Evolutionary conservation across 176 grass and related monocot species (phyloP).

Genomic region (Triticum timopheevii): DNA sequence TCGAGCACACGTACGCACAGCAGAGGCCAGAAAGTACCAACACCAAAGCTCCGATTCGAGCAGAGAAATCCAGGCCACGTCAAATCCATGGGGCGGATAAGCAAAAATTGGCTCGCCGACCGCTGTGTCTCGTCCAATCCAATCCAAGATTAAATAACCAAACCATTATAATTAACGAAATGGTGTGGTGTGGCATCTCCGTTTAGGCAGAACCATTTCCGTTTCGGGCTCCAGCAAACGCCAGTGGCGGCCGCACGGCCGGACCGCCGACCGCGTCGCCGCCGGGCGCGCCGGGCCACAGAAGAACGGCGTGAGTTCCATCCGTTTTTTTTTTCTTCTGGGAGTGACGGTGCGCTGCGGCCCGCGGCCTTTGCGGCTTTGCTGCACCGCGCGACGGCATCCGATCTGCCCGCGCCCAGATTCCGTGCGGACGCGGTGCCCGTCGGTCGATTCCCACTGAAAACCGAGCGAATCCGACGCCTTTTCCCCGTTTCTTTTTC

Average conservation of each 20-base stretch:
- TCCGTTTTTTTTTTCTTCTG: neutral
- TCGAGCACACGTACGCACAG: neutral
- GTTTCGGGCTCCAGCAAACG: slow-evolving; percentile 21
- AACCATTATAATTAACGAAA: neutral
- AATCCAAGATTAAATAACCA: neutral
- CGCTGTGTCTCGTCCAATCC: slow-evolving; percentile 17
- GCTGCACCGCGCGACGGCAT: neutral
- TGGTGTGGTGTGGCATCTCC: neutral
- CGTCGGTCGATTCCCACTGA: slow-evolving; percentile 15
- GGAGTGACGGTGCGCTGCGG: neutral
- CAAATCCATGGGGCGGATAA: slow-evolving; percentile 8
- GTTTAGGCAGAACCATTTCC: slow-evolving; percentile 23
- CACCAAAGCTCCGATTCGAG: neutral
- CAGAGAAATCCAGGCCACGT: neutral
- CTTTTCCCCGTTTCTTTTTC: neutral
- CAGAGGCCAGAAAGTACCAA: neutral
- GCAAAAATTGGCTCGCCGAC: neutral
- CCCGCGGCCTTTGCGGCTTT: too few species aligned
- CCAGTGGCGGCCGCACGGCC: slow-evolving; percentile 10
- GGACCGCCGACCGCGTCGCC: neutral
- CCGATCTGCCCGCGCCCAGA: neutral
- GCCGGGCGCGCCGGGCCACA: slow-evolving; percentile 39
- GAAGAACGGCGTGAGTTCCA: neutral
- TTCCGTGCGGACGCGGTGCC: neutral
- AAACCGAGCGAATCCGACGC: slow-evolving; percentile 16